A percentile compares a stretch with the other conserved stretches of the same genome.
Evolutionary conservation across 2,329 filamentous ascomycete genomes (phyloP).

Genomic region (Xylariaceae sp.): DNA sequence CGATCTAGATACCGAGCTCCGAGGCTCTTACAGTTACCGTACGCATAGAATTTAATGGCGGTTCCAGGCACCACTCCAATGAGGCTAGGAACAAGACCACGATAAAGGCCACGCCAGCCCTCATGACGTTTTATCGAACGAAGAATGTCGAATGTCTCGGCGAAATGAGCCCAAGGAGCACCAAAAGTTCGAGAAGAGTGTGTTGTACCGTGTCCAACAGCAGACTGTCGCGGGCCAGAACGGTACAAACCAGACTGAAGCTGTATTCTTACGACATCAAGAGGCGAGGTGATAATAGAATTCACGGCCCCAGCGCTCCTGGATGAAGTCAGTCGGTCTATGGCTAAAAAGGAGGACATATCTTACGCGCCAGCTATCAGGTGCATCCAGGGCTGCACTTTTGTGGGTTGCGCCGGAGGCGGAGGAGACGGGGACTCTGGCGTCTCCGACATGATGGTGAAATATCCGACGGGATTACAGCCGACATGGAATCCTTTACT

Average conservation of each 20-base stretch:
- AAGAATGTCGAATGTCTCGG: background rate
- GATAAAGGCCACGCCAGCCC: background rate
- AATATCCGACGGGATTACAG: too few relatives aligned
- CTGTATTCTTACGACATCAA: background rate
- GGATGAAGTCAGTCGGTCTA: background rate
- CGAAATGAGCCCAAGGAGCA: background rate
- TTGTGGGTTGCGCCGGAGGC: background rate
- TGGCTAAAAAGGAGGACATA: background rate
- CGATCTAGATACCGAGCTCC: background rate
- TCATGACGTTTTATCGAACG: background rate
- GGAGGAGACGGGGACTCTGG: background rate
- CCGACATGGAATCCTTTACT: too few relatives aligned
- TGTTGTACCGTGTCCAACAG: background rate
- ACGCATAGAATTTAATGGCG: background rate
- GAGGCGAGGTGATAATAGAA: background rate
- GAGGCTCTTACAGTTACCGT: background rate
- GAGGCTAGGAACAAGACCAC: background rate
- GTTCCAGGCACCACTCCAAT: background rate
- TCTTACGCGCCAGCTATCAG: background rate
- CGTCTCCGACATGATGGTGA: too few relatives aligned
- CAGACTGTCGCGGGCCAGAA: background rate
- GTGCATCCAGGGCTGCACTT: background rate
- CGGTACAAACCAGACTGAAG: background rate
- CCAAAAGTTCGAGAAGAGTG: background rate
- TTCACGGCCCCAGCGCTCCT: background rate